Conservation (phyloP, 208 protist genomes). For the Zelonia costaricensis region DNA sequence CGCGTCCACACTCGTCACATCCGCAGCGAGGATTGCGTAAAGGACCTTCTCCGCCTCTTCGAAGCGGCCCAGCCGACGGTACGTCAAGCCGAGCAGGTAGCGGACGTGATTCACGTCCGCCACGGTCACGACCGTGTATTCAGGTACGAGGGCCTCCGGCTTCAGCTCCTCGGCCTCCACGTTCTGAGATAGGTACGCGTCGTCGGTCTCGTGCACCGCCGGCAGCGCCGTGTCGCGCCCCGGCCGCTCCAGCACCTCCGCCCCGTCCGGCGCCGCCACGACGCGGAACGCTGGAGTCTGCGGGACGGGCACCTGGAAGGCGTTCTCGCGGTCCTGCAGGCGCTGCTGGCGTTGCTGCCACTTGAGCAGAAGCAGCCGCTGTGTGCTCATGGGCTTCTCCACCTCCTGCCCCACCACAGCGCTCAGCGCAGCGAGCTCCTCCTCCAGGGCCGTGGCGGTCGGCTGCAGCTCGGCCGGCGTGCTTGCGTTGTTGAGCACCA, state of each 20-base stretch:
- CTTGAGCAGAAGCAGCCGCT: slow-evolving; percentile 32
- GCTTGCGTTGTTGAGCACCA: slow-evolving; percentile 31
- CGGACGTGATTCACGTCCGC: slow-evolving; percentile 71
- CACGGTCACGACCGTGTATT: slow-evolving; percentile 35
- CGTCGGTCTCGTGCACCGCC: slow-evolving; percentile 12
- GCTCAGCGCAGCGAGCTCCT: slow-evolving; percentile 32
- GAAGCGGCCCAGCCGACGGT: slow-evolving; percentile 46
- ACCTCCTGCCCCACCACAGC: slow-evolving; percentile 42
- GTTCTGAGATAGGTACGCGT: slow-evolving; percentile 17
- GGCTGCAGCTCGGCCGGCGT: slow-evolving; percentile 24
- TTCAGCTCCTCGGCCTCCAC: slow-evolving; percentile 34
- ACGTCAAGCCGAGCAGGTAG: slow-evolving; percentile 65
- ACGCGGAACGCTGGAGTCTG: slow-evolving; percentile 14
- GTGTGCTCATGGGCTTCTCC: slow-evolving; percentile 29
- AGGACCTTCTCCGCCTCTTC: slow-evolving; percentile 40
- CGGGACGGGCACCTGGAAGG: slow-evolving; percentile 17
- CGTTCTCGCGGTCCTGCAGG: slow-evolving; percentile 16
- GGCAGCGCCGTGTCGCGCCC: slow-evolving; percentile 7
- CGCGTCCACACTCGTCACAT: slow-evolving; percentile 62
- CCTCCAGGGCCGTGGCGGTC: slow-evolving; percentile 33
- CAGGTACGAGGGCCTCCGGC: slow-evolving; percentile 3
- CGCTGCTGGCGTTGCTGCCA: slow-evolving; percentile 39
- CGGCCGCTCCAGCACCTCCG: slow-evolving; percentile 25
- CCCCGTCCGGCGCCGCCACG: slow-evolving; percentile 24
- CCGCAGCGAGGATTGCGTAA: slow-evolving; percentile 47